Percentiles rank a stretch among this genome's conserved stretches.
phyloP scores from a whole-genome alignment of 2,329 filamentous ascomycete genomes.

The Penicillium janthinellum region DNA sequence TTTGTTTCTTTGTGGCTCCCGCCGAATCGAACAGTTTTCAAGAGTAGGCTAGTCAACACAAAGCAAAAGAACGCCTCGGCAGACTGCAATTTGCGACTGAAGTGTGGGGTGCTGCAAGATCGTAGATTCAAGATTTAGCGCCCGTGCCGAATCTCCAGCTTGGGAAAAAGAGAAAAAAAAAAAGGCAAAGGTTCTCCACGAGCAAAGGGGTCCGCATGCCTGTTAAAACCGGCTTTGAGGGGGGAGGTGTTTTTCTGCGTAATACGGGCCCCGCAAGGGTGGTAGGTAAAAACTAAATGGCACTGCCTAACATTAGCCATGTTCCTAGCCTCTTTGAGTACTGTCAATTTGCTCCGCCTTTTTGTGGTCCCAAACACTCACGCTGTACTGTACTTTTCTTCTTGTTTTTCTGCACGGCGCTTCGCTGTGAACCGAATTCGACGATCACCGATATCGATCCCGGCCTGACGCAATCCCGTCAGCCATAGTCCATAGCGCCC shows the following conservation, averaged over 20 bases:
- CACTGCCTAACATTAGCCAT: neutral
- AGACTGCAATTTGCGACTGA: neutral
- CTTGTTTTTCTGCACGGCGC: slow-evolving; percentile 6
- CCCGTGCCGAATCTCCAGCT: neutral
- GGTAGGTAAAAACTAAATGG: neutral
- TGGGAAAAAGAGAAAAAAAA: neutral
- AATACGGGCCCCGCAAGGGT: slow-evolving; percentile 10
- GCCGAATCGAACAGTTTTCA: neutral
- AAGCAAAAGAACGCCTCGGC: neutral
- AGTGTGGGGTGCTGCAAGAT: neutral
- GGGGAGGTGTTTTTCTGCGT: slow-evolving; percentile 7
- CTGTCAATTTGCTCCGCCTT: slow-evolving; percentile 17
- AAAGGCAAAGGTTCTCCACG: neutral
- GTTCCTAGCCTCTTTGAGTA: neutral
- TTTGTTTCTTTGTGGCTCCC: neutral
- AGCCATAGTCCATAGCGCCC: neutral
- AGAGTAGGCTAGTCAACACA: no score
- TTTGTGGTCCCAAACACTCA: neutral
- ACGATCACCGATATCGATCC: slow-evolving; percentile 3
- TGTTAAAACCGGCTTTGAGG: slow-evolving; percentile 16
- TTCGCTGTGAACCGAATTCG: neutral
- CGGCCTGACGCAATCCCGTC: slow-evolving; percentile 3
- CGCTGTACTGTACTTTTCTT: neutral
- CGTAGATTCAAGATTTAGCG: neutral
- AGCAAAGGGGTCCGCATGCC: slow-evolving; percentile 4